phyloP scores from a whole-genome alignment of 1,284 basidiomycete genomes.

The Crepidotus sp. region DNA sequence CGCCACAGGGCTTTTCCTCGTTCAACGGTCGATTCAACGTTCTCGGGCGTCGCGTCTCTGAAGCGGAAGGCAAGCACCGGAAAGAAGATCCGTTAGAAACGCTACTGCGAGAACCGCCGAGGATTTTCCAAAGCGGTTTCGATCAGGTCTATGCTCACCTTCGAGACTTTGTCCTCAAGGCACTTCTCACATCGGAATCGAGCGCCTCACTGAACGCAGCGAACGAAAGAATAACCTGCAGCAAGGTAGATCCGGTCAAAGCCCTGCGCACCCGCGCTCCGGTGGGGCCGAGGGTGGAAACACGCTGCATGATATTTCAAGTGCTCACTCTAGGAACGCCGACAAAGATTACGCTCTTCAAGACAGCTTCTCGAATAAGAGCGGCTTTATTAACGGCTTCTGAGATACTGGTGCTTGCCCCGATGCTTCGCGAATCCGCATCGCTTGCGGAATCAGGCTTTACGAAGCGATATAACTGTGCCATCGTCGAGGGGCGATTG shows the following conservation, averaged over 20 bases:
- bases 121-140: constrained; percentile 8
- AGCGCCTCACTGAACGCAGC: constrained; percentile 66
- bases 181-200: constrained; percentile 69
- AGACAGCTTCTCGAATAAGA: constrained; percentile 85
- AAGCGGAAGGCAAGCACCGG: constrained; percentile 10
- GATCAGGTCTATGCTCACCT: constrained; percentile 41
- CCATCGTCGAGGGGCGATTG: constrained; percentile 75
- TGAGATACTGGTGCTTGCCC: constrained; percentile 28
- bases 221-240: constrained; percentile 76
- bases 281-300: background rate
- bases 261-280: background rate
- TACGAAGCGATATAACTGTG: constrained; percentile 72
- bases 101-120: constrained; percentile 13
- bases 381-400: constrained; percentile 63
- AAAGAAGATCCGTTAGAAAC: constrained; percentile 11
- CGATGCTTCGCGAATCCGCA: constrained; percentile 30
- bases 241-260: constrained; percentile 14
- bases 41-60: constrained; percentile 55
- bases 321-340: constrained; percentile 77
- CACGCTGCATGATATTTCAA: constrained; percentile 2
- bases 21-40: constrained; percentile 56
- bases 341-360: constrained; percentile 91
- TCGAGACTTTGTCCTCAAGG: constrained; percentile 55
- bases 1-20: constrained; percentile 77
- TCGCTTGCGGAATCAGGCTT: constrained; percentile 36